These are phyloP conservation scores for Stemphylium vesicarium DNA, from an alignment of 2,329 filamentous ascomycete genomes.

Conservation along the genomic window DNA sequence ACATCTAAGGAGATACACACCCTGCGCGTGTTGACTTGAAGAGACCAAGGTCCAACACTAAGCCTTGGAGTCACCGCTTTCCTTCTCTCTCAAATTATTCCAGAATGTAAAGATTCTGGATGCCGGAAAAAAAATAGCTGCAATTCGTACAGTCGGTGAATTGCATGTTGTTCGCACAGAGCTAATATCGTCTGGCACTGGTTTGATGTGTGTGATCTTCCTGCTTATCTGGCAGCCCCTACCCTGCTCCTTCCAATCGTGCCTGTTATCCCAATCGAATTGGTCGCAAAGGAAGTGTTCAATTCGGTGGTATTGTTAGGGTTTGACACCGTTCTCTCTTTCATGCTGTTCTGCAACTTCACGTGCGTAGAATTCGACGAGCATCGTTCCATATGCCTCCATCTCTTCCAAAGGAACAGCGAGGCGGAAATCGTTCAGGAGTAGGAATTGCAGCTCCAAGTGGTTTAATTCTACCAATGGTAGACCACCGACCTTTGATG, in stretches of 20 bases:
- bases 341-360: conserved; percentile 76
- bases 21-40: conserved; percentile 5
- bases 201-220: not conserved
- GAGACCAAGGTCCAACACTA: conserved; percentile 11
- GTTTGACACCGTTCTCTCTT: conserved; percentile 28
- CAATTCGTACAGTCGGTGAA: conserved; percentile 3
- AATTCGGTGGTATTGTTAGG: conserved; percentile 10
- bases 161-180: conserved; percentile 4
- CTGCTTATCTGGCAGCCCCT: not conserved
- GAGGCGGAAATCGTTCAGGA: conserved; percentile 94
- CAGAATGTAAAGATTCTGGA: conserved; percentile 10
- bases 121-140: not conserved
- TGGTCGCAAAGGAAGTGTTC: not conserved
- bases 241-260: not conserved
- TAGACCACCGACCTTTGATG: conserved; percentile 83
- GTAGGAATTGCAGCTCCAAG: conserved; percentile 91
- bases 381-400: conserved; percentile 96
- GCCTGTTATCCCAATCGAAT: not conserved
- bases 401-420: conserved; percentile 93
- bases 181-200: conserved; percentile 7
- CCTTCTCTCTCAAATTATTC: conserved; percentile 4
- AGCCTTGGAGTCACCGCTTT: not conserved
- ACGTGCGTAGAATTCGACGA: conserved; percentile 95
- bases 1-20: conserved; percentile 15
- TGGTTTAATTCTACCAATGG: conserved; percentile 94